Percentiles rank a stretch among this genome's conserved stretches.
phyloP scores from a whole-genome alignment of 129 eudicot species.

The Pulicaria dysenterica region DNA sequence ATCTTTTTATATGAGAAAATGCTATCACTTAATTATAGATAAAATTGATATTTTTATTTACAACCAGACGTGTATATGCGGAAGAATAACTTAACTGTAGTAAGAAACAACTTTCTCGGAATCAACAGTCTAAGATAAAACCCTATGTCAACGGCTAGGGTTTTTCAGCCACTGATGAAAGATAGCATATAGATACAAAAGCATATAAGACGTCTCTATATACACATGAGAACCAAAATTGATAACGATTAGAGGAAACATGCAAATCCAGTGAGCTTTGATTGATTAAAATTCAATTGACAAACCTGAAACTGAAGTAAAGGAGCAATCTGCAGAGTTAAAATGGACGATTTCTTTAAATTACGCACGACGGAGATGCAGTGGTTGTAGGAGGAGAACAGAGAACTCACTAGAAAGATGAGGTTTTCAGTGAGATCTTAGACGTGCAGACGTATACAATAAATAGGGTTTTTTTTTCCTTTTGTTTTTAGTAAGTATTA shows the following conservation, averaged over 20 bases:
- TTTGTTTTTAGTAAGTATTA: no score
- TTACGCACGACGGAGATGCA: not conserved
- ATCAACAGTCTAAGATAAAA: constrained; percentile 9
- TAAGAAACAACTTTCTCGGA: constrained; percentile 5
- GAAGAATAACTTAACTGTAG: not conserved
- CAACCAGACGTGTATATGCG: not conserved
- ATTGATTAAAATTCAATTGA: constrained; percentile 2
- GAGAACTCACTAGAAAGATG: constrained; percentile 36
- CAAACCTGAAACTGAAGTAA: constrained; percentile 26
- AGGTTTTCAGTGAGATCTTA: constrained; percentile 15
- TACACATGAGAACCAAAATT: not conserved
- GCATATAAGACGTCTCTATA: not conserved
- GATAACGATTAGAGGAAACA: constrained; percentile 7
- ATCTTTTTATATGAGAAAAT: not conserved
- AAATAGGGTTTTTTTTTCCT: no score
- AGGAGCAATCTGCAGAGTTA: constrained; percentile 6
- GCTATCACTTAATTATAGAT: not conserved
- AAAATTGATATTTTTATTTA: not conserved
- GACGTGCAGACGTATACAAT: constrained; percentile 16
- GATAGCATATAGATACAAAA: constrained; percentile 4
- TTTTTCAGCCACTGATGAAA: constrained; percentile 5
- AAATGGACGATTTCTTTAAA: not conserved
- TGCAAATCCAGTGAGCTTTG: not conserved
- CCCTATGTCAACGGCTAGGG: not conserved
- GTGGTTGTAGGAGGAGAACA: constrained; percentile 29